These are phyloP conservation scores for Mychonastes homosphaera DNA, from an alignment of 139 green algal genomes.

Conservation along the genomic window DNA sequence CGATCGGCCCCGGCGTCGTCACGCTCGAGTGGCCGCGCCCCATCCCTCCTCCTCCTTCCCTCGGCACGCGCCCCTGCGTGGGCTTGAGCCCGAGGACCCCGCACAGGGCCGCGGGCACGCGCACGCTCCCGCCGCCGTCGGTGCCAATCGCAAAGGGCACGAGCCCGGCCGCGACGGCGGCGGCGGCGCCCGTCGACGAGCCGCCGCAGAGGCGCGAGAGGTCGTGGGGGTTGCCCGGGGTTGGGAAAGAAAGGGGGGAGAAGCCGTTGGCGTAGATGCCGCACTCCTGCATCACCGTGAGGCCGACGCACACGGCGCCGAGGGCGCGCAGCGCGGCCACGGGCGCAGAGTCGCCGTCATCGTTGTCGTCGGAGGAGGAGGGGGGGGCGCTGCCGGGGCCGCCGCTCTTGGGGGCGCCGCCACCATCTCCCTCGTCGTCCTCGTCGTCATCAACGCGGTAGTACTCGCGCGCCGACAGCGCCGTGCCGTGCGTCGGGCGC, in stretches of 20 bases:
- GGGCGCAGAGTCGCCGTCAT: constrained; percentile 24
- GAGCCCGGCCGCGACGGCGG: constrained; percentile 55
- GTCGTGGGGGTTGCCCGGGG: constrained; percentile 50
- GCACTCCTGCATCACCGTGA: constrained; percentile 64
- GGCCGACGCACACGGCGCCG: constrained; percentile 65
- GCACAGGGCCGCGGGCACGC: constrained; percentile 70
- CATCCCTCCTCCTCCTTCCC: constrained; percentile 1
- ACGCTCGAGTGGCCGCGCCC: too few relatives aligned
- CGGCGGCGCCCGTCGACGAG: constrained; percentile 55
- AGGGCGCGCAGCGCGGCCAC: constrained; percentile 35
- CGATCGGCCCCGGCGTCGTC: too few relatives aligned
- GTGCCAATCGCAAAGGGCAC: constrained; percentile 59
- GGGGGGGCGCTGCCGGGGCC: too few relatives aligned
- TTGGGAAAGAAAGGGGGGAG: constrained; percentile 24
- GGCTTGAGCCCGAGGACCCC: constrained; percentile 70
- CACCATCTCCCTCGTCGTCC: too few relatives aligned
- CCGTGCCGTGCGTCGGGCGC: neutral
- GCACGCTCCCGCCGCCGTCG: constrained; percentile 69
- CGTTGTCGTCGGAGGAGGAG: too few relatives aligned
- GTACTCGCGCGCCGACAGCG: constrained; percentile 10
- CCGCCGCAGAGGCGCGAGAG: constrained; percentile 19
- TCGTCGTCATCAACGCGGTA: too few relatives aligned
- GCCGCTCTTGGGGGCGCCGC: too few relatives aligned
- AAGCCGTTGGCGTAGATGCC: constrained; percentile 14
- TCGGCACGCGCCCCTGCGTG: constrained; percentile 38